Evolutionary conservation across 441 rosid species (phyloP).

Genomic region (Jatropha multifida): DNA sequence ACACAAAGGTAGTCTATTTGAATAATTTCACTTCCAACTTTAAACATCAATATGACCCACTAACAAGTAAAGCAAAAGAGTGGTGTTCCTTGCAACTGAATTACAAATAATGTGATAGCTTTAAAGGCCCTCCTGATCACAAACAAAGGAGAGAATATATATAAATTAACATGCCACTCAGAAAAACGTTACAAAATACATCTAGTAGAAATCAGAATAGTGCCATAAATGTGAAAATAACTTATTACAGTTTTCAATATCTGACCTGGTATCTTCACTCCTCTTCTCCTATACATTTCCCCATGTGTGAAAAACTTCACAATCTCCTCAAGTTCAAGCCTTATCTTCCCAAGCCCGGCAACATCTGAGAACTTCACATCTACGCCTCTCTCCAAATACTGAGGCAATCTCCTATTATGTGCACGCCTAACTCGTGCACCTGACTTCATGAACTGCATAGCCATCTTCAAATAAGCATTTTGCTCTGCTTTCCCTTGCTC

Average conservation of each 20-base stretch:
- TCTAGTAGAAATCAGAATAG: slow-evolving; percentile 15
- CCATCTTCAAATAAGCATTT: slow-evolving; percentile 78
- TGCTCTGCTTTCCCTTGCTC: slow-evolving; percentile 66
- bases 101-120: slow-evolving; percentile 1
- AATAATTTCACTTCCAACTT: not conserved
- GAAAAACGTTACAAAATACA: not conserved
- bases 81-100: not conserved
- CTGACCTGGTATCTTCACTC: slow-evolving; percentile 88
- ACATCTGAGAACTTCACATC: slow-evolving; percentile 91
- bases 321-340: slow-evolving; percentile 95
- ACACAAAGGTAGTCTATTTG: not conserved
- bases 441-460: slow-evolving; percentile 91
- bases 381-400: slow-evolving; percentile 82
- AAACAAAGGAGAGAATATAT: not conserved
- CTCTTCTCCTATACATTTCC: slow-evolving; percentile 92
- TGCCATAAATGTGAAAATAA: slow-evolving; percentile 10
- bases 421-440: slow-evolving; percentile 86
- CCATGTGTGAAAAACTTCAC: slow-evolving; percentile 97
- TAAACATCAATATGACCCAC: not conserved
- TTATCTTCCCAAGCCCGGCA: slow-evolving; percentile 96
- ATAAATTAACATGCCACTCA: not conserved
- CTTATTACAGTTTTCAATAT: slow-evolving; percentile 21
- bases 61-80: not conserved
- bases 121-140: not conserved
- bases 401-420: slow-evolving; percentile 63